Conservation (phyloP, 306 rosid genomes). For the Boehmeria nivea region DNA sequence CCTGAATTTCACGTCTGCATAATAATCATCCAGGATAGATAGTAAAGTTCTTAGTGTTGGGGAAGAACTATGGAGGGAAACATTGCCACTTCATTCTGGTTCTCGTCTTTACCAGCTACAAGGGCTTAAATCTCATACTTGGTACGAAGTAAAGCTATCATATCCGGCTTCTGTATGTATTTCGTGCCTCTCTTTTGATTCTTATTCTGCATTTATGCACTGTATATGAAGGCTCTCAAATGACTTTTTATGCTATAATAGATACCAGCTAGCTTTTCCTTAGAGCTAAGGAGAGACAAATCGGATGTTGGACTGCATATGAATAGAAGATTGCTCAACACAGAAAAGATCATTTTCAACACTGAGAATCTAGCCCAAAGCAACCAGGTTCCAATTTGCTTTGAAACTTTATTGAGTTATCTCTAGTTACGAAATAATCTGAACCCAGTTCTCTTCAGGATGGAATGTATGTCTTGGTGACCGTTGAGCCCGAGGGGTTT, state of each 20-base stretch:
- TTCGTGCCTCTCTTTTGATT: conserved; percentile 16
- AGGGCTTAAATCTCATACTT: conserved; percentile 54
- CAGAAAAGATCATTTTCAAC: conserved; percentile 78
- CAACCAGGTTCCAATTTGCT: conserved; percentile 12
- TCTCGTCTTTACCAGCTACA: conserved; percentile 62
- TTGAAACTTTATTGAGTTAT: neutral
- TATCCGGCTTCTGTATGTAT: conserved; percentile 94
- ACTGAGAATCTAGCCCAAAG: conserved; percentile 17
- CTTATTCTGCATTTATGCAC: neutral
- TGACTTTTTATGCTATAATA: conserved; percentile 24
- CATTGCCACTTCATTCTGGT: conserved; percentile 51
- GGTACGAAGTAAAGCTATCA: conserved; percentile 99
- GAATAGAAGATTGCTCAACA: conserved; percentile 74
- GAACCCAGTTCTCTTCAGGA: conserved; percentile 30
- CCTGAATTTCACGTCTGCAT: neutral
- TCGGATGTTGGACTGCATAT: conserved; percentile 24
- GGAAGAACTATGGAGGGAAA: conserved; percentile 67
- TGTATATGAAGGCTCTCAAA: conserved; percentile 28
- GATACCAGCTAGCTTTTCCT: conserved; percentile 74
- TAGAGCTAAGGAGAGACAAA: conserved; percentile 54
- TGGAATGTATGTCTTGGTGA: conserved; percentile 37
- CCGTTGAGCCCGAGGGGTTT: conserved; percentile 80
- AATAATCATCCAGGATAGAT: conserved; percentile 34
- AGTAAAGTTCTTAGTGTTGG: conserved; percentile 59
- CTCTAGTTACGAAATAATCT: neutral